phyloP scores from a whole-genome alignment of 179 eudicot genomes.

The Silene coronaria region DNA sequence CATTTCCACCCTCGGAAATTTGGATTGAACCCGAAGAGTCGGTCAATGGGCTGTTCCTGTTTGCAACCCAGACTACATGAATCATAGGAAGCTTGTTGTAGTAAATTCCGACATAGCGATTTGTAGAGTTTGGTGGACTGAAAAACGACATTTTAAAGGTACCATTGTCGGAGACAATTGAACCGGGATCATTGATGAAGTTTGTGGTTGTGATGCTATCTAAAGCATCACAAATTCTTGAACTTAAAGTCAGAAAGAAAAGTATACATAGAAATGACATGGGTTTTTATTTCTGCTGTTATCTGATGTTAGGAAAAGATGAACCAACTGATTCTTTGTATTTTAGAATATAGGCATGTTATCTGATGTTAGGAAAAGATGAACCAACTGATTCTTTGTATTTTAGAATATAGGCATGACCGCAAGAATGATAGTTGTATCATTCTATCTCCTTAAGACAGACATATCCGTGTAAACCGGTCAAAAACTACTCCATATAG shows the following conservation, averaged over 20 bases:
- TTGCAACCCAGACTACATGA: constrained; percentile 34
- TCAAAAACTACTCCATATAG: too few relatives aligned
- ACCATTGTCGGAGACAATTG: constrained; percentile 17
- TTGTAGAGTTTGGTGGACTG: constrained; percentile 23
- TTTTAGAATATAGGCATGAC: not conserved
- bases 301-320: not conserved
- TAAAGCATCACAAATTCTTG: not conserved
- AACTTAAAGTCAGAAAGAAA: constrained; percentile 4
- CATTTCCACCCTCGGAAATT: constrained; percentile 27
- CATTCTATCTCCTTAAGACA: too few relatives aligned
- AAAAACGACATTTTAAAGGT: constrained; percentile 25
- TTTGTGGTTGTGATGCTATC: constrained; percentile 15
- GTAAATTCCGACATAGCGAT: constrained; percentile 35
- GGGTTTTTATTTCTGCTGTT: not conserved
- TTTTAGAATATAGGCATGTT: not conserved
- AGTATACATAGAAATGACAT: constrained; percentile 15
- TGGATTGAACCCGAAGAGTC: constrained; percentile 27
- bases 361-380: not conserved
- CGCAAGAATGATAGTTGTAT: not conserved
- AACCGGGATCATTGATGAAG: constrained; percentile 20
- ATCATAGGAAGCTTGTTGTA: constrained; percentile 20
- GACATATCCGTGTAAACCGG: too few relatives aligned
- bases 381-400: not conserved
- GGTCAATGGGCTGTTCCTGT: constrained; percentile 29
- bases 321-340: not conserved